Evolutionary conservation across 2,329 filamentous ascomycete species (phyloP), one percentile per base, ranked within the genome.

Genomic region (Colletotrichum nymphaeae): DNA sequence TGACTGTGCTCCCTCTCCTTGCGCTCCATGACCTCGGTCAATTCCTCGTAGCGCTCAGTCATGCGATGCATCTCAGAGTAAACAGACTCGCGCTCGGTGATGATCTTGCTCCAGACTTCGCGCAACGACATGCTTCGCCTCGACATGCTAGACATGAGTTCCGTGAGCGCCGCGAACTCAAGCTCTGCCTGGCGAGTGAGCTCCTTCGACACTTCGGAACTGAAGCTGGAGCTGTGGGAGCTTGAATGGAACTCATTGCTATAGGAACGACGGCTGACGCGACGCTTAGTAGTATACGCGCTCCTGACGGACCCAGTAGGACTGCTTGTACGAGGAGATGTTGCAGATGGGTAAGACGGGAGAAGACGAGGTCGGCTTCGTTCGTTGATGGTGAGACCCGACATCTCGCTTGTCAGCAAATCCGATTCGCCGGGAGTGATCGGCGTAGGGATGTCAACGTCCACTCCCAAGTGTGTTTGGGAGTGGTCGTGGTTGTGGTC

Each of bases 101-200:
- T 72, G 5, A 72, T 69, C 53, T 72, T 72, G 65, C 26, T 72
- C 69, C 69, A 72, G 30, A 72, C 66, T 16, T 72, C 69, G 11
- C 30, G 62, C 53, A 69, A 11, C 4, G 69, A 72, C 14, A 30
- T 22, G 28, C 65, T 69, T 9, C 69, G 58, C 16, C 66, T 53
- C 24, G 69, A 72, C 69, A 69, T 72, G 65, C 30, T 69, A 42
- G 69, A 37, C 66, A 72, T 72, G 42, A 72, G 69, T 28, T 69
- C 69, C 9, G 53, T 64, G 26, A 72, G 69, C 4, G 65, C 69
- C 37, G 63, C 63, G 65, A 72, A 72, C 53, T 72, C 69, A 53
- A 58, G 32, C 59, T 72, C 69, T 53, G 69, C 69, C 49, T 72
- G 65, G 16, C 53, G 53, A 1, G 66, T 63, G 53, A 72, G 69